These are phyloP conservation scores for Sesbania bispinosa DNA, from an alignment of 306 rosid species.

Conservation along the genomic window DNA sequence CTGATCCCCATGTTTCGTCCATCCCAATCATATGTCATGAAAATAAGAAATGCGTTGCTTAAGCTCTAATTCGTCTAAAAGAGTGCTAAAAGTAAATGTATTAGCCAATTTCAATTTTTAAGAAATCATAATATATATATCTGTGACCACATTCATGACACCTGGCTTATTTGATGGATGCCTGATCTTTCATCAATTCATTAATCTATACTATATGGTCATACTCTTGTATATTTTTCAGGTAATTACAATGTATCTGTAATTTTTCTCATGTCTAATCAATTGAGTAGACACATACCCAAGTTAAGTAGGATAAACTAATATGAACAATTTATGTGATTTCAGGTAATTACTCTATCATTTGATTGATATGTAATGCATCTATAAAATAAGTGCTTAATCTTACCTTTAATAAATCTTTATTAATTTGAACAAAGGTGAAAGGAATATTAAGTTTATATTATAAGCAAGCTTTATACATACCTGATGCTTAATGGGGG, in stretches of 20 bases:
- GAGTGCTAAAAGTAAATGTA: neutral
- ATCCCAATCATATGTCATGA: conserved; percentile 49
- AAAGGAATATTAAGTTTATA: neutral
- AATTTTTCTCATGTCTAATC: neutral
- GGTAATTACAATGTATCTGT: neutral
- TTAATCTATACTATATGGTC: neutral
- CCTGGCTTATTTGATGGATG: conserved; percentile 11
- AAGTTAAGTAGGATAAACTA: neutral
- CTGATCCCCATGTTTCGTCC: conserved; percentile 55
- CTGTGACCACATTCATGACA: conserved; percentile 19
- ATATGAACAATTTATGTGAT: neutral
- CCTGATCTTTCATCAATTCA: conserved; percentile 7
- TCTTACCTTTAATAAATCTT: neutral
- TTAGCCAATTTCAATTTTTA: neutral
- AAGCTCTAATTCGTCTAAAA: conserved; percentile 24
- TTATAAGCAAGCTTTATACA: conserved; percentile 8
- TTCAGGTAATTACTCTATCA: neutral
- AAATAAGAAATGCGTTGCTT: conserved; percentile 42
- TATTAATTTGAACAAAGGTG: neutral
- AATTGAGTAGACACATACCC: neutral
- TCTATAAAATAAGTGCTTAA: conserved; percentile 2
- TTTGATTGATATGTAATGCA: neutral
- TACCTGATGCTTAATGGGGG: neutral
- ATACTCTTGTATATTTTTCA: neutral
- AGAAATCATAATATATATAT: conserved; percentile 5